These are phyloP conservation scores for Blakeslea trispora DNA, from an alignment of 371 early-diverging fungal genomes.

Conservation along the genomic window DNA sequence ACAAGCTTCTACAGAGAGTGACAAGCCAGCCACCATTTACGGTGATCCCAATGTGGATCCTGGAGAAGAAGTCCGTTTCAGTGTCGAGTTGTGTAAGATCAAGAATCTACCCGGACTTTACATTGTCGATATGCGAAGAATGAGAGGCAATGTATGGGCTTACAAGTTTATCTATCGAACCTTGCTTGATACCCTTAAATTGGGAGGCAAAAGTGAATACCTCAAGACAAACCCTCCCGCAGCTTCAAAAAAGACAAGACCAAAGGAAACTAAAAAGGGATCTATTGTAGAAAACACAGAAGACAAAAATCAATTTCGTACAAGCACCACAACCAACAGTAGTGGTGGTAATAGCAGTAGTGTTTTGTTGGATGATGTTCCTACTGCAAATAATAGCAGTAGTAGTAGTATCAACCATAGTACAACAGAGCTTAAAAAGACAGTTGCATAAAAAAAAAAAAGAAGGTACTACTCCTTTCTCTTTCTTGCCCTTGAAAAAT, in stretches of 20 bases:
- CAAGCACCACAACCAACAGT: conserved; percentile 19
- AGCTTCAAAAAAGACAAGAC: no score
- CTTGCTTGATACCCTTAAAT: conserved; percentile 58
- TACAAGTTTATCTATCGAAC: conserved; percentile 90
- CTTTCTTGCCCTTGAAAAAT: no score
- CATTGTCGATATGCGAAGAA: conserved; percentile 88
- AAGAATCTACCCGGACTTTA: conserved; percentile 88
- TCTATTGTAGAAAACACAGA: no score
- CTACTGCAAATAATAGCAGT: no score
- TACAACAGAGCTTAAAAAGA: no score
- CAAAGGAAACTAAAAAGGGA: not conserved
- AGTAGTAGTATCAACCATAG: no score
- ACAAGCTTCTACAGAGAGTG: not conserved
- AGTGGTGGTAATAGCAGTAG: conserved; percentile 11
- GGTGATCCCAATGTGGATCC: conserved; percentile 89
- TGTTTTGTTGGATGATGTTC: not conserved
- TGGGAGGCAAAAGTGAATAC: conserved; percentile 55
- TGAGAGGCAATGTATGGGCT: conserved; percentile 91
- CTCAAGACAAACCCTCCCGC: conserved; percentile 15
- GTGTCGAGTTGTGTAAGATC: conserved; percentile 87
- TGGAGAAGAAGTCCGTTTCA: conserved; percentile 82
- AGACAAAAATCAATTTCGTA: conserved; percentile 9
- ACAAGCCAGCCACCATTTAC: conserved; percentile 58
- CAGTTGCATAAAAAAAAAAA: no score
- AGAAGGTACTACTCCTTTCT: no score